Conservation (phyloP, 257 asterid species). For the Orobanche coerulescens region DNA sequence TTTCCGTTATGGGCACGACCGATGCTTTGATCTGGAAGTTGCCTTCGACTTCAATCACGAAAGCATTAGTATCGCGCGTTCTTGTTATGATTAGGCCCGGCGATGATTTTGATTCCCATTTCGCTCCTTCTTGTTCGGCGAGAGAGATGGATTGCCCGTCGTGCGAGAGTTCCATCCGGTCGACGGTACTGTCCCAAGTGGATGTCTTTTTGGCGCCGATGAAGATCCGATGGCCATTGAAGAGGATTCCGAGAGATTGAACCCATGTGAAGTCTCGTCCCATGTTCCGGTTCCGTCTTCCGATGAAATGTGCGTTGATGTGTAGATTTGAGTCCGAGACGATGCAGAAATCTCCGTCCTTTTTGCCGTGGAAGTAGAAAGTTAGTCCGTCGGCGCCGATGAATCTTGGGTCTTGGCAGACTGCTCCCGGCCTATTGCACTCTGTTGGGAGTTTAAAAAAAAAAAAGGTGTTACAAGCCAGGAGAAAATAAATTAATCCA, state of each 20-base stretch:
- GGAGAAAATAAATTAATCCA: not conserved
- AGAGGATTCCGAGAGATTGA: constrained; percentile 78
- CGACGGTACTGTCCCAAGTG: constrained; percentile 46
- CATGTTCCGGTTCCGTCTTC: constrained; percentile 53
- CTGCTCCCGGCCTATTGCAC: too few species aligned
- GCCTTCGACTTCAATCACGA: constrained; percentile 53
- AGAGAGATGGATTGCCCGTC: constrained; percentile 41
- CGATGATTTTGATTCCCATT: constrained; percentile 29
- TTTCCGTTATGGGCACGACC: constrained; percentile 58
- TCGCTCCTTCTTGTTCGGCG: constrained; percentile 36
- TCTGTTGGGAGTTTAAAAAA: too few species aligned
- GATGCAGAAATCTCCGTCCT: constrained; percentile 56
- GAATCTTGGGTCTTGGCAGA: too few species aligned
- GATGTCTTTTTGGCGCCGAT: constrained; percentile 60
- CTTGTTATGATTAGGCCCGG: constrained; percentile 35
- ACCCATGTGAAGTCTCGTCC: constrained; percentile 90
- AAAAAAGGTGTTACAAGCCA: too few species aligned
- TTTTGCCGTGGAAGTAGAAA: constrained; percentile 85
- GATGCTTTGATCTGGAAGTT: constrained; percentile 68
- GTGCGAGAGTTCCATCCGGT: constrained; percentile 45
- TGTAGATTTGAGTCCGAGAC: constrained; percentile 65
- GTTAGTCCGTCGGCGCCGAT: constrained; percentile 75
- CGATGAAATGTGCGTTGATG: constrained; percentile 83
- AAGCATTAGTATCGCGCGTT: constrained; percentile 38
- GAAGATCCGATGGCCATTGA: constrained; percentile 42